Base-by-base conservation (phyloP, 371 early-diverging fungal species). In the Lichtheimia ornata region DNA sequence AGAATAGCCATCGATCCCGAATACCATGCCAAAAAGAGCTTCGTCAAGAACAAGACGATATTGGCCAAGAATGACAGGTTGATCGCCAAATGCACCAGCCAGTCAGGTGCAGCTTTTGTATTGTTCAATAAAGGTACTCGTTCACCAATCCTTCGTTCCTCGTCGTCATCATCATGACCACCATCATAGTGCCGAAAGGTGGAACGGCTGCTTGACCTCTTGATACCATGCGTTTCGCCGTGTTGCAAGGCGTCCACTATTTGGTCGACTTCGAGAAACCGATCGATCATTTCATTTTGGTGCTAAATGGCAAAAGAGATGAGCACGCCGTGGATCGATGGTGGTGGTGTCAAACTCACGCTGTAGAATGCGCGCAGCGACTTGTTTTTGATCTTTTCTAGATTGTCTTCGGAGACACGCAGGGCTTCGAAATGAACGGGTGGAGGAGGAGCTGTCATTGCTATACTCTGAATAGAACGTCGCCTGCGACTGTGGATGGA, bases 1-100 rank as follows among this genome's bases (percentile, higher is more conserved):
- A 78, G 64, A 18, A 81, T 68, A 2, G 82, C 72, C 73, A 81
- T 74, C 0, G 82, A 81, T 0, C 79, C 79, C 0, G 82, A 71
- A 40, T 59, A 72, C 40, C 69, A 63, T 0, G 82, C 74, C 5
- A 78, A 43, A 12, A 78, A 50, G 0, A 81, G 24, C 55, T 81
- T 81, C 4, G 73, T 71, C 1, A 56, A 59, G 45, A 81, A 78
- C 5, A 81, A 54, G 0, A 67, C 59, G 41, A 78, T 49, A 50
- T 81, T 81, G 42, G 74, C 74, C 9, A 78, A 40, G 44, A 81
- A 73, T 0, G 79, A 78, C 3, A 78, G 43, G 44, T 81, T 81
- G 71, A 81, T 78, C 9, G 82, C 82, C 42, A 76, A 55, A 25
- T 73, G 77, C 3, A 81, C 62, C 6, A 78, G 58, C 69, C 73